A percentile compares a stretch with the other conserved stretches of the same genome.
phyloP scores from a whole-genome alignment of 2,329 filamentous ascomycete genomes.

The Paracamarosporium sp. region DNA sequence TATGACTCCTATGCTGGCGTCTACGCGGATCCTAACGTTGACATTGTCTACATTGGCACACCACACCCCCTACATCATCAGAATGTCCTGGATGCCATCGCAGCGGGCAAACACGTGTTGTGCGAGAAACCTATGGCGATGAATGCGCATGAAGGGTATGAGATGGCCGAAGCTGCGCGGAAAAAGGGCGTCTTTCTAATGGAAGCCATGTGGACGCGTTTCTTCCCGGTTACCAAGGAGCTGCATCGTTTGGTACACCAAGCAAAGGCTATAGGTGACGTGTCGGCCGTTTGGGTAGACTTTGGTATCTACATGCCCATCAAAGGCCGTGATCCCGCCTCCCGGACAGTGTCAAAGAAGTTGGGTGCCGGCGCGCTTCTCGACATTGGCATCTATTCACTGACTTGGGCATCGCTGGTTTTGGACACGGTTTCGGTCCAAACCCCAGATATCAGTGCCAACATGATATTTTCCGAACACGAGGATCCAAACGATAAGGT shows the following conservation, averaged over 20 bases:
- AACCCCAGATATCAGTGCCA: neutral
- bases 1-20: slow-evolving; percentile 86
- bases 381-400: slow-evolving; percentile 85
- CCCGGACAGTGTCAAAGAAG: slow-evolving; percentile 69
- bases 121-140: slow-evolving; percentile 93
- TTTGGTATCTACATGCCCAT: slow-evolving; percentile 68
- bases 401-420: slow-evolving; percentile 86
- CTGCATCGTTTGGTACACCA: slow-evolving; percentile 68
- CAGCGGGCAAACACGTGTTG: slow-evolving; percentile 84
- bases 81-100: slow-evolving; percentile 80
- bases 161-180: slow-evolving; percentile 73
- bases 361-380: slow-evolving; percentile 83
- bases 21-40: slow-evolving; percentile 77
- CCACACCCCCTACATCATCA: slow-evolving; percentile 94
- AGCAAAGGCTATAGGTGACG: slow-evolving; percentile 63
- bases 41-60: slow-evolving; percentile 88
- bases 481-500: neutral
- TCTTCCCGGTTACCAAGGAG: slow-evolving; percentile 79
- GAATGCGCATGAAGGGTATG: slow-evolving; percentile 76
- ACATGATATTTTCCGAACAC: slow-evolving; percentile 2
- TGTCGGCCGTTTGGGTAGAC: slow-evolving; percentile 61
- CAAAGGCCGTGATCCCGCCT: neutral
- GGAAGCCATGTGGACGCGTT: slow-evolving; percentile 83
- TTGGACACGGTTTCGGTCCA: neutral
- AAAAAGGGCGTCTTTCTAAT: slow-evolving; percentile 64